Evolutionary conservation across 768 basidiomycete genomes (phyloP).

Genomic region (Austroboletus eburneus): DNA sequence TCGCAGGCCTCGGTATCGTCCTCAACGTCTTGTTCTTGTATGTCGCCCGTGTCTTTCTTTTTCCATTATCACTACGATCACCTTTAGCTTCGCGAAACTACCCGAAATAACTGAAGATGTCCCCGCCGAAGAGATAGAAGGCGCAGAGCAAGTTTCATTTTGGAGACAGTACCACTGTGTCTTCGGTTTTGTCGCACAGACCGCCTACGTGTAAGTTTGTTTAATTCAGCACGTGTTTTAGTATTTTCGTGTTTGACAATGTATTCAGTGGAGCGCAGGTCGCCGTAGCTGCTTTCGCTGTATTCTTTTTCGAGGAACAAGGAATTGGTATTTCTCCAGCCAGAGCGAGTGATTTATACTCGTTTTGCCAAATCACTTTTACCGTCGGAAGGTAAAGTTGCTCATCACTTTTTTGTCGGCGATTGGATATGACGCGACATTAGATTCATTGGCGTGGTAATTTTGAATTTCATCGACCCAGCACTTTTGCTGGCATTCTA

Average conservation of each 20-base stretch:
- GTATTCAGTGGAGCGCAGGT: constrained; percentile 56
- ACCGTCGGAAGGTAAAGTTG: constrained; percentile 51
- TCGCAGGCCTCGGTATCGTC: constrained; percentile 55
- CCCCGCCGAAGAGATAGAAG: constrained; percentile 46
- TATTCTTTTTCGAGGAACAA: constrained; percentile 68
- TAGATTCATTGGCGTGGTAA: constrained; percentile 56
- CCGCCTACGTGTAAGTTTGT: constrained; percentile 52
- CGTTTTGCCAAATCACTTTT: constrained; percentile 69
- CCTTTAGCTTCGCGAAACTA: constrained; percentile 55
- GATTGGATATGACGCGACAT: constrained; percentile 13
- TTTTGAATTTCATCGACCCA: constrained; percentile 63
- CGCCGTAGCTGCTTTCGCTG: constrained; percentile 60
- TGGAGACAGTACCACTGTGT: constrained; percentile 67
- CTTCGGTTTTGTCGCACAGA: constrained; percentile 72
- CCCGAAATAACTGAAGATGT: constrained; percentile 71
- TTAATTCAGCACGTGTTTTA: neutral
- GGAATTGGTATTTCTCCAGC: constrained; percentile 48
- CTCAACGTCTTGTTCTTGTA: constrained; percentile 66
- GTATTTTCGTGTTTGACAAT: neutral
- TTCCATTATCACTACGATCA: neutral
- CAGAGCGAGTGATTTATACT: constrained; percentile 60
- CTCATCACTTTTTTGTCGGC: neutral
- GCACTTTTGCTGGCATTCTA: constrained; percentile 57
- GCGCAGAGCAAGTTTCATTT: constrained; percentile 51
- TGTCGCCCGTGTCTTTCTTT: constrained; percentile 16